Conservation (phyloP, 768 basidiomycete species). For the Pleurotus tuber-regium region DNA sequence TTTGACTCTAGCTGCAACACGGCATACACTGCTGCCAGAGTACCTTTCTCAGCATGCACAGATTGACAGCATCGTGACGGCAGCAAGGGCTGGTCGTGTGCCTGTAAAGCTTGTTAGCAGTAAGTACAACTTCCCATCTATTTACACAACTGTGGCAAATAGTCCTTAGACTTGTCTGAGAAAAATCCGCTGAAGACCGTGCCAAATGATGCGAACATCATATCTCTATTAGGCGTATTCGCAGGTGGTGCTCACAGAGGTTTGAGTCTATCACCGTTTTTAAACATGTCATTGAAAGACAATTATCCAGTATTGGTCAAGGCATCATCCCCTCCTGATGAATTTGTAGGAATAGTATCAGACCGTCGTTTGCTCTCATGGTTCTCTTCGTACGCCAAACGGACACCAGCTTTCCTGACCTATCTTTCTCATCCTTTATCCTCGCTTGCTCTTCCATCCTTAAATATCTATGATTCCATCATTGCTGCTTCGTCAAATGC, state of each 20-base stretch:
- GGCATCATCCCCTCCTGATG: constrained; percentile 38
- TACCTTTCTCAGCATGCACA: constrained; percentile 58
- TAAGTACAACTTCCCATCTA: constrained; percentile 31
- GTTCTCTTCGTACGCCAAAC: constrained; percentile 56
- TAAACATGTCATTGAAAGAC: background rate
- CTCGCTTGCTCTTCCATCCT: constrained; percentile 58
- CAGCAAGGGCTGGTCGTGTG: constrained; percentile 72
- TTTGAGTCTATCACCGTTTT: constrained; percentile 23
- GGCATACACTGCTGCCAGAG: constrained; percentile 64
- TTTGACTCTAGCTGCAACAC: constrained; percentile 75
- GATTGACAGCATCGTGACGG: constrained; percentile 66
- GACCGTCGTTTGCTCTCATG: constrained; percentile 70
- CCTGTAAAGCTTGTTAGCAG: constrained; percentile 78
- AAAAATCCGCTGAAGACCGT: constrained; percentile 75
- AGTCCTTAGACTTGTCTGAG: constrained; percentile 67
- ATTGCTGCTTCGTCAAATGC: constrained; percentile 59
- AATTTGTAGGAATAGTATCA: constrained; percentile 71
- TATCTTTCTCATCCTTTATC: constrained; percentile 55
- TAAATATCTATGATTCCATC: constrained; percentile 61
- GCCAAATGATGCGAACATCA: constrained; percentile 58
- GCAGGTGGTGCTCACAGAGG: constrained; percentile 73
- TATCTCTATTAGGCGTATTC: constrained; percentile 64
- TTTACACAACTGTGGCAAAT: background rate
- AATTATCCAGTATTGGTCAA: constrained; percentile 50
- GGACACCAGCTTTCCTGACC: constrained; percentile 40